These are phyloP conservation scores for Xylaria sp. DNA, from an alignment of 2,329 filamentous ascomycete genomes.

Conservation along the genomic window DNA sequence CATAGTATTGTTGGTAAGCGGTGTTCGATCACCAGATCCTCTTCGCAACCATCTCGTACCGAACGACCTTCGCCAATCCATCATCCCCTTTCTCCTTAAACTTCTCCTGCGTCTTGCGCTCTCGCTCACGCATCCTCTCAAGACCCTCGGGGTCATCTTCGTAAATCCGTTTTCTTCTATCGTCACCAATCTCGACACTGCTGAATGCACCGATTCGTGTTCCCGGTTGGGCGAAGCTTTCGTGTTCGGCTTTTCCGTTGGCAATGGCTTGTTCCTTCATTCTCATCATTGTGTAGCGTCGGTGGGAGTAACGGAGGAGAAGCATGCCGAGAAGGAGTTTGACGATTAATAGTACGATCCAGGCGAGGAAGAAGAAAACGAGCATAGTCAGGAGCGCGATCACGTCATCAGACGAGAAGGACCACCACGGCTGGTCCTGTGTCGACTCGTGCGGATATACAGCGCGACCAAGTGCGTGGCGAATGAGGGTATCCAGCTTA, in stretches of 20 bases:
- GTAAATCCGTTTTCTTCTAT: conserved; percentile 80
- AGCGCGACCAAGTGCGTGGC: conserved; percentile 68
- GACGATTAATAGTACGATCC: conserved; percentile 75
- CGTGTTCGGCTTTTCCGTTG: conserved; percentile 42
- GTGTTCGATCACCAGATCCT: conserved; percentile 69
- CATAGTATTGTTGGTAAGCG: too few relatives aligned
- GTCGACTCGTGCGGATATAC: conserved; percentile 49
- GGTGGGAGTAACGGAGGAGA: conserved; percentile 71
- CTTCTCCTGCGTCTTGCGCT: conserved; percentile 57
- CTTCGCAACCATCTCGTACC: conserved; percentile 96
- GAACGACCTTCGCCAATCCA: conserved; percentile 50
- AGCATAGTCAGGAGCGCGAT: conserved; percentile 78
- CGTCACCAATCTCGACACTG: conserved; percentile 81
- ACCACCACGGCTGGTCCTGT: conserved; percentile 41
- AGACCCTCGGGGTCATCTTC: conserved; percentile 73
- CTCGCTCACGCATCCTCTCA: conserved; percentile 55
- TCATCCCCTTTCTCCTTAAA: conserved; percentile 50
- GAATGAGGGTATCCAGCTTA: conserved; percentile 71
- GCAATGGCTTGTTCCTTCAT: conserved; percentile 52
- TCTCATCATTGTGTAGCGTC: conserved; percentile 78
- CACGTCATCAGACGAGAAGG: conserved; percentile 63
- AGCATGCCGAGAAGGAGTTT: conserved; percentile 88
- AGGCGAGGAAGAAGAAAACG: conserved; percentile 77
- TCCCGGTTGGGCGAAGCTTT: conserved; percentile 62
- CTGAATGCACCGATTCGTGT: conserved; percentile 77